Base-by-base conservation (phyloP, 306 rosid genomes). In the Prunus mume region DNA sequence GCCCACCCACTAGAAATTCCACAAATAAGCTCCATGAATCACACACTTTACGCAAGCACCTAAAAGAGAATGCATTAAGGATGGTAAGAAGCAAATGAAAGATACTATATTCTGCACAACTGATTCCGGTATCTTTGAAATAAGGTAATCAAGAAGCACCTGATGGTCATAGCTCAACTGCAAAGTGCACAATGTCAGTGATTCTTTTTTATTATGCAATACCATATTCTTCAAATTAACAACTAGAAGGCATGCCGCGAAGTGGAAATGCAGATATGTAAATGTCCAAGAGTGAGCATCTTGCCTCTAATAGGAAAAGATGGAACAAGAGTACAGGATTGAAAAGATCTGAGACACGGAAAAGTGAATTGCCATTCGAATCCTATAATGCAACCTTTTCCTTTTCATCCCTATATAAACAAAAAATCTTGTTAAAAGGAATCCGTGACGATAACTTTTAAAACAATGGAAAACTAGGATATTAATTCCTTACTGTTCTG, bases 111-210 rank as follows among this genome's bases (percentile, higher is more conserved):
- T 25, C 27, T 25, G 27, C 27, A 25, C 27, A 25, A 25, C 27
- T 25, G 27, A 25, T 25, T 25, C 27, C 27, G 27, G 27, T 25
- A 25, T 25, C 27, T 25, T 25, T 5, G 97, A 90, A 75, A 94
- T 90, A 81, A 91, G 98, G 81, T 91, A 94, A 82, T 91, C 96
- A 79, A 94, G 89, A 79, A 94, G 95, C 85, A 94, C 91, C 78
- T 89, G 91, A 73, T 94, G 98, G 78, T 94, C 98, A 81, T 94
- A 94, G 82, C 84, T 90, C 86, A 94, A 87, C 98, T 94, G 95
- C 85, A 83, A 77, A 27, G 79, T 60, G n/a, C 73, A 34, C 71
- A 66, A 71, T 28, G 18, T 47, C 47, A 51, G 20, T 18, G 27
- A 72, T 28, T 70, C 25, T 1, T 27, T 24, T 22, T 30, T 41